Base-by-base conservation (phyloP, 2,329 filamentous ascomycete genomes). In the Dactylonectria estremocensis region DNA sequence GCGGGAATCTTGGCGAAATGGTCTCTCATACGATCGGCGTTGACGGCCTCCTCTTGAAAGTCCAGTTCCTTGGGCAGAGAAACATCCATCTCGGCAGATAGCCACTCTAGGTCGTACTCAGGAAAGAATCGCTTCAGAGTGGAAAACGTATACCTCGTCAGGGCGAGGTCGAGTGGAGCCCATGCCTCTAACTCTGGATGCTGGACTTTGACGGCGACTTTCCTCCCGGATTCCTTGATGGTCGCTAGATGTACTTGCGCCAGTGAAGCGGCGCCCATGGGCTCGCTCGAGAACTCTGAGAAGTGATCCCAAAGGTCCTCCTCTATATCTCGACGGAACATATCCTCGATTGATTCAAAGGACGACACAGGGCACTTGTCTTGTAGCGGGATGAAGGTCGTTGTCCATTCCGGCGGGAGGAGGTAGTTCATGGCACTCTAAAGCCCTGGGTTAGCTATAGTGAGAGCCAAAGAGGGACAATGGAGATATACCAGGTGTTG, bases 71-170 rank as follows among this genome's bases (percentile, higher is more conserved):
- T 91, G 0, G 96, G 96, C 7, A 99, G 83, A 3, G 95, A 98
- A 20, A 90, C 83, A 67, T 98, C 94, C 92, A 99, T 97, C 81
- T 99, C 96, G 8, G 91, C 90, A 1, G 94, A 95, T 10, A 99
- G 85, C 96, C 96, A 99, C 77, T 97, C 95, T 31, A 99, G 87
- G 80, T 99, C 96, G 80, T 99, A 99, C 75, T 98, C 95, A 2
- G 97, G 97, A 78, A 99, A 99, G 85, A 95, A 98, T 66, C 89
- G 89, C 81, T 97, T 97, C 67, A 99, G 84, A 0, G 92, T 96
- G 11, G 91, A 90, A 80, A 99, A 99, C 0, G 95, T 97, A 76
- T 96, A 97, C 43, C 89, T 86, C 5, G 96, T 99, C 68, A 99
- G 85, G 2, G 91, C 90, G 72, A 98, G 87, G 80, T 99, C 96